These are phyloP conservation scores for Arabidopsis lyrata DNA, from an alignment of 441 rosid species.

Conservation along the genomic window DNA sequence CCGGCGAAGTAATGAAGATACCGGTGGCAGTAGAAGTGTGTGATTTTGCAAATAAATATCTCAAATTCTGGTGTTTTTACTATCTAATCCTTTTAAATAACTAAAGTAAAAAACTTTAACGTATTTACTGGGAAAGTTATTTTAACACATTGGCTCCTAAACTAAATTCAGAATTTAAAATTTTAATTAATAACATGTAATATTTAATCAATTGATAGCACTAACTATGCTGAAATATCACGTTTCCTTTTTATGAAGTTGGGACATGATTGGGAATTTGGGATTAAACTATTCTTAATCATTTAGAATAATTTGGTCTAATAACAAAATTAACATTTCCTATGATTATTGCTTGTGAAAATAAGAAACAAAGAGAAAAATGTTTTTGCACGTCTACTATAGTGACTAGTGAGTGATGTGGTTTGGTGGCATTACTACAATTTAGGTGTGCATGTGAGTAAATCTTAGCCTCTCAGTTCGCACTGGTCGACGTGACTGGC, in stretches of 20 bases:
- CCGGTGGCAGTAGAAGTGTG: constrained; percentile 5
- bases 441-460: constrained; percentile 1
- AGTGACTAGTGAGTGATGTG: constrained; percentile 15
- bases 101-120: not conserved
- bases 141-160: too few relatives aligned
- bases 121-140: too few relatives aligned
- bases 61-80: constrained; percentile 16
- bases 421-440: constrained; percentile 34
- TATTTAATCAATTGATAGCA: too few relatives aligned
- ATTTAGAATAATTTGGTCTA: not conserved
- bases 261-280: not conserved
- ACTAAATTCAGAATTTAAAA: too few relatives aligned
- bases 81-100: constrained; percentile 6
- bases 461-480: constrained; percentile 15
- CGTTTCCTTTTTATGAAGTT: not conserved
- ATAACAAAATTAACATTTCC: not conserved
- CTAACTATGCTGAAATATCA: not conserved
- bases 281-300: not conserved
- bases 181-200: too few relatives aligned
- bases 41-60: constrained; percentile 24
- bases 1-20: constrained; percentile 38
- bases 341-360: too few relatives aligned
- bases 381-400: constrained; percentile 29
- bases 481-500: constrained; percentile 6
- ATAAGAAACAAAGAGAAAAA: not conserved